These are phyloP conservation scores for Cystofilobasidium bisporidii DNA, from an alignment of 768 basidiomycete genomes.

Conservation along the genomic window DNA sequence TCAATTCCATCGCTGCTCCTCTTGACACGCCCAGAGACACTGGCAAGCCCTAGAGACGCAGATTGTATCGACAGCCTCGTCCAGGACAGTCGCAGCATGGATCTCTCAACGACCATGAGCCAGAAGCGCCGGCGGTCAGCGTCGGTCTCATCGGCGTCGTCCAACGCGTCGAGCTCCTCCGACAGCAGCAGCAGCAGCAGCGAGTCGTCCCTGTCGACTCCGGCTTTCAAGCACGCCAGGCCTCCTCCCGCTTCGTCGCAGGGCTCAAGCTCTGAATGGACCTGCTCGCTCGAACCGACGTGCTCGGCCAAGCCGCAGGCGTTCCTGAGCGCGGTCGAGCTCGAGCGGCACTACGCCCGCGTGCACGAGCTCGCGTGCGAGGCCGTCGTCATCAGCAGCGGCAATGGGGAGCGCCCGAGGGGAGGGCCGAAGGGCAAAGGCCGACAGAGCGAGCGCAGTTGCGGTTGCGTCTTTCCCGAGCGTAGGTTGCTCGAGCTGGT, in stretches of 20 bases:
- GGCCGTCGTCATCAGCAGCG: not conserved
- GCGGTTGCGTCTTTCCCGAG: conserved; percentile 5
- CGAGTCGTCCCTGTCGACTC: not conserved
- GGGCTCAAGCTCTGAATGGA: not conserved
- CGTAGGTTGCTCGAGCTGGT: not conserved
- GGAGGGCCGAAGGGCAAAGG: not conserved
- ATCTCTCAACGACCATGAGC: not conserved
- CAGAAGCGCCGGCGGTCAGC: not conserved
- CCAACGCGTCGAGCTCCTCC: not conserved
- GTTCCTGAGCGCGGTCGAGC: not conserved
- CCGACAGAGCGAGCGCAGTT: not conserved
- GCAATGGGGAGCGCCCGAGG: not conserved
- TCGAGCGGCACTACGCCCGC: conserved; percentile 4
- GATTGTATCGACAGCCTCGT: too few relatives aligned
- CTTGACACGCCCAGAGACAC: too few relatives aligned
- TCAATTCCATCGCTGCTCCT: too few relatives aligned
- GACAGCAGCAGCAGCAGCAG: not conserved
- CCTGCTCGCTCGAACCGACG: not conserved
- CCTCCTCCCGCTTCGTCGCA: too few relatives aligned
- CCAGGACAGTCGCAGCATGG: too few relatives aligned
- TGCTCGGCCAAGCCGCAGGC: conserved; percentile 6
- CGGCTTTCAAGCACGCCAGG: too few relatives aligned
- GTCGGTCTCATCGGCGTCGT: conserved; percentile 8
- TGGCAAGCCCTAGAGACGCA: too few relatives aligned
- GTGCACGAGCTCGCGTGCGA: conserved; percentile 11